Conservation (phyloP, 2,329 filamentous ascomycete species). For the Teratosphaeria epicoccoides region DNA sequence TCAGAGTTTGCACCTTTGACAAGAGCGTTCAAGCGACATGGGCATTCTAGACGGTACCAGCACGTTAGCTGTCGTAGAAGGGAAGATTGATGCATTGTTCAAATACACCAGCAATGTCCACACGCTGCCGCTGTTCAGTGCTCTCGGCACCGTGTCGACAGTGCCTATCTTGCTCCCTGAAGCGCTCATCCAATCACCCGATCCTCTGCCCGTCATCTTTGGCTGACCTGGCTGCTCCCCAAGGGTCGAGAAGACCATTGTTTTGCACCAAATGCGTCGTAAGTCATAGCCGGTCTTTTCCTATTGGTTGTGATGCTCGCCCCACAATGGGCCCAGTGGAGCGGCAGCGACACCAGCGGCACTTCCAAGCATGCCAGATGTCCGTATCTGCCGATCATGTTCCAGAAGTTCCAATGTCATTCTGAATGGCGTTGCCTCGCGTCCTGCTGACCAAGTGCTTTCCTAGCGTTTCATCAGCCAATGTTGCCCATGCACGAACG, state of each 20-base stretch:
- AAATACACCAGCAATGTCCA: background rate
- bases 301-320: background rate
- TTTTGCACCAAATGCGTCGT: background rate
- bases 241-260: too few species aligned
- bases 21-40: background rate
- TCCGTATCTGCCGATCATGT: too few species aligned
- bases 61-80: background rate
- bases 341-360: background rate
- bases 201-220: too few species aligned
- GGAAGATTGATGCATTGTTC: background rate
- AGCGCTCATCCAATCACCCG: too few species aligned
- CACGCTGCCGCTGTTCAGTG: background rate
- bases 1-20: background rate
- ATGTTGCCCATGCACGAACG: too few species aligned
- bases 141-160: background rate
- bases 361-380: background rate
- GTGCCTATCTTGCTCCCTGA: background rate
- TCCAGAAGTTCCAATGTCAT: too few species aligned
- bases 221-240: background rate
- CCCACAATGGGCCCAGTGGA: background rate
- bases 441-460: too few species aligned
- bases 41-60: background rate
- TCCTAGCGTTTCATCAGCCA: too few species aligned
- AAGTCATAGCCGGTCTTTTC: background rate
- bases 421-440: too few species aligned